phyloP scores from a whole-genome alignment of 192 early-diverging fungal genomes.

The Coemansia sp. region DNA sequence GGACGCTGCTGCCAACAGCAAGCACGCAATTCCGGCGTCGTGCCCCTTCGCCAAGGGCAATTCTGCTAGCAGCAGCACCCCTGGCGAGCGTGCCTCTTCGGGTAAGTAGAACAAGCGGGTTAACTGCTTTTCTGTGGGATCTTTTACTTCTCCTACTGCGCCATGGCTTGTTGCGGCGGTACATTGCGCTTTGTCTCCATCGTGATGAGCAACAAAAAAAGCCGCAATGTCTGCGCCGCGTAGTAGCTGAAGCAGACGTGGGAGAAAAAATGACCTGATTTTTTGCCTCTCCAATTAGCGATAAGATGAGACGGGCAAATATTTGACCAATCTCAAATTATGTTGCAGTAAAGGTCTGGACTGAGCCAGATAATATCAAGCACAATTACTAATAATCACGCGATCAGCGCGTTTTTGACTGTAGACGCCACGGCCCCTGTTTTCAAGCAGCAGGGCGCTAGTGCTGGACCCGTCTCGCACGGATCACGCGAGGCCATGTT shows the following conservation, averaged over 20 bases:
- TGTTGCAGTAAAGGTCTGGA: background rate
- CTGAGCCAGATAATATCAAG: too few species aligned
- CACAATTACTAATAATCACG: too few species aligned
- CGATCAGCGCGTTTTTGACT: too few species aligned
- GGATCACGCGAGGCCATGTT: constrained; percentile 54
- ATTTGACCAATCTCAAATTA: background rate
- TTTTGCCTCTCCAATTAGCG: background rate
- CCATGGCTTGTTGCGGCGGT: background rate
- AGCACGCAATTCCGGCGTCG: constrained; percentile 15
- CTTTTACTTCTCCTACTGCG: background rate
- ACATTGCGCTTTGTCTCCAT: too few species aligned
- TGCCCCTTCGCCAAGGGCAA: constrained; percentile 44
- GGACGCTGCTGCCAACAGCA: constrained; percentile 21
- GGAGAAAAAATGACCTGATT: constrained; percentile 1
- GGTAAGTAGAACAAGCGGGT: constrained; percentile 22
- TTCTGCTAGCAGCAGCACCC: constrained; percentile 1
- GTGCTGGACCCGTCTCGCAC: constrained; percentile 22
- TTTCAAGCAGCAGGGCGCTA: background rate
- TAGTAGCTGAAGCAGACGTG: too few species aligned
- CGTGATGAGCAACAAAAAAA: too few species aligned
- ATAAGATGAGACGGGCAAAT: constrained; percentile 22
- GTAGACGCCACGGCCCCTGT: too few species aligned
- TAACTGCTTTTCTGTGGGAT: background rate
- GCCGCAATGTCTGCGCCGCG: background rate
- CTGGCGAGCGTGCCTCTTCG: background rate